phyloP scores from a whole-genome alignment of 768 basidiomycete species.

The Hemileccinum rubropunctum region DNA sequence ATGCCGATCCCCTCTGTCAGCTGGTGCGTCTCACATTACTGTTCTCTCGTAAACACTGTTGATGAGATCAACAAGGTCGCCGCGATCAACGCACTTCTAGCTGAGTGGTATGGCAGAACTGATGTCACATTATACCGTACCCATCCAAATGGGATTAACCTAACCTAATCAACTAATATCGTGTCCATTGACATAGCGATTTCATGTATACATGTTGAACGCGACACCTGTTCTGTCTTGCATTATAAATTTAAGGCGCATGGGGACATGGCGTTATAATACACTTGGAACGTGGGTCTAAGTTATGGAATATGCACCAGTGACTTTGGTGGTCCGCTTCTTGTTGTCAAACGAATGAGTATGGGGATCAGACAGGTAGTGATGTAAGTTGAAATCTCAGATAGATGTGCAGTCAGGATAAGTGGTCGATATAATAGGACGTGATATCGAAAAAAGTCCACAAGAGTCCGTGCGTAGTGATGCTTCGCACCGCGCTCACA shows the following conservation, averaged over 20 bases:
- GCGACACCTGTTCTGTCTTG: slow-evolving; percentile 5
- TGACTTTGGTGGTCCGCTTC: slow-evolving; percentile 2
- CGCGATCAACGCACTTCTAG: slow-evolving; percentile 9
- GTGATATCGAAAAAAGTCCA: slow-evolving; percentile 93
- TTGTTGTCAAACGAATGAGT: slow-evolving; percentile 11
- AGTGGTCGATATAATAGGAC: slow-evolving; percentile 66
- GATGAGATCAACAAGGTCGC: slow-evolving; percentile 10
- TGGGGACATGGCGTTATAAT: slow-evolving; percentile 20
- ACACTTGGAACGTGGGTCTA: slow-evolving; percentile 21
- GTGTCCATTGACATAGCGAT: background rate
- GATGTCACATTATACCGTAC: slow-evolving; percentile 7
- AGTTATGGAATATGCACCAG: slow-evolving; percentile 11
- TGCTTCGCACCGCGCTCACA: slow-evolving; percentile 87
- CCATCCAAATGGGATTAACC: background rate
- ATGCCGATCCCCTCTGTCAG: slow-evolving; percentile 13
- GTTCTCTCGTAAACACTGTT: background rate
- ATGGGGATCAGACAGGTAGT: slow-evolving; percentile 6
- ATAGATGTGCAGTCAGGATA: slow-evolving; percentile 34
- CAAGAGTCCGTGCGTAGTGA: slow-evolving; percentile 89
- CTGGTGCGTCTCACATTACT: slow-evolving; percentile 10
- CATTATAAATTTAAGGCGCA: slow-evolving; percentile 8
- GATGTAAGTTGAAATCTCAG: slow-evolving; percentile 1
- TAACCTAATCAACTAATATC: background rate
- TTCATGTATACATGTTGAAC: background rate
- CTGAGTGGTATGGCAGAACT: slow-evolving; percentile 6